These are phyloP conservation scores for Hansenula sp. DNA, from an alignment of 1,139 yeast genomes.

Conservation along the genomic window DNA sequence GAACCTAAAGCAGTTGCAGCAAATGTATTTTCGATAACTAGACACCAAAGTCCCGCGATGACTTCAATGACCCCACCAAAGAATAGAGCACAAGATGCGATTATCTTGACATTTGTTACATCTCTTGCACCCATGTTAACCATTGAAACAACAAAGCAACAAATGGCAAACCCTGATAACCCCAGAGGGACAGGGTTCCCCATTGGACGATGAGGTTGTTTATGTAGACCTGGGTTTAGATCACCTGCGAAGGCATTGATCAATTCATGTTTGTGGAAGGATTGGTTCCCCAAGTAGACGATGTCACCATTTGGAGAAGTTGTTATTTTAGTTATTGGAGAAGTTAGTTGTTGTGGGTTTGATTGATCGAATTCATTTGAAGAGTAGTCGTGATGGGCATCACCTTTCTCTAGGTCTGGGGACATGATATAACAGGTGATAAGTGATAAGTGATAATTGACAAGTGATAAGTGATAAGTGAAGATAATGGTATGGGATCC, in stretches of 20 bases:
- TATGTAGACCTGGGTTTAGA: constrained; percentile 46
- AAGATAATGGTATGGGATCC: too few species aligned
- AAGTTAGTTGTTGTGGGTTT: neutral
- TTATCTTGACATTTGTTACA: constrained; percentile 41
- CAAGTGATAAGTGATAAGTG: too few species aligned
- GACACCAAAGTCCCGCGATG: constrained; percentile 64
- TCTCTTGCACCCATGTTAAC: constrained; percentile 51
- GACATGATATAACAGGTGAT: neutral
- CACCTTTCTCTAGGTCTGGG: neutral
- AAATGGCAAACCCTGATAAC: constrained; percentile 51
- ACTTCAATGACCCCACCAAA: constrained; percentile 65
- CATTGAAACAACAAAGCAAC: constrained; percentile 40
- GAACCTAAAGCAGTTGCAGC: constrained; percentile 63
- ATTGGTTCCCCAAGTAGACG: constrained; percentile 51
- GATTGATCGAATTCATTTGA: neutral
- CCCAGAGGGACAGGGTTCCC: constrained; percentile 67
- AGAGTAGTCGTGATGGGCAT: neutral
- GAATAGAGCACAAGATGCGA: constrained; percentile 48
- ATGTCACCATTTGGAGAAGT: constrained; percentile 27
- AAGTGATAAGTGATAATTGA: too few species aligned
- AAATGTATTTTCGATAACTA: constrained; percentile 61
- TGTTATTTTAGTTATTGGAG: constrained; percentile 5
- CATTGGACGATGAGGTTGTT: constrained; percentile 22
- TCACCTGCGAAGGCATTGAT: constrained; percentile 54
- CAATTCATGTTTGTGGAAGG: constrained; percentile 49